phyloP scores from a whole-genome alignment of 1,139 yeast genomes.

The Lodderomyces orthopsilosis region DNA sequence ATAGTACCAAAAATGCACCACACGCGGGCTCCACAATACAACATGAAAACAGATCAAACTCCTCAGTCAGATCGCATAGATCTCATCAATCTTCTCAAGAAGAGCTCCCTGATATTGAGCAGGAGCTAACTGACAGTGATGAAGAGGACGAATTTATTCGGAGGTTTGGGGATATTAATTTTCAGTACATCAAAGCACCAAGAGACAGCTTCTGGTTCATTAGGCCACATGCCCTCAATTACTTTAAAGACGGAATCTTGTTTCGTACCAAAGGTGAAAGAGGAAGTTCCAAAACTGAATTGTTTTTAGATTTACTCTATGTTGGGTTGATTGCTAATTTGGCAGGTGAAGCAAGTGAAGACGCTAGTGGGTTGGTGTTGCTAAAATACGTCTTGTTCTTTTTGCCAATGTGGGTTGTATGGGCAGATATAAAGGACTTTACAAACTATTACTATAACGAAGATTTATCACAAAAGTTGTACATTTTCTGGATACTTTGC shows the following conservation, averaged over 20 bases:
- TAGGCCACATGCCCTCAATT: conserved; percentile 60
- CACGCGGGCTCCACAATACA: neutral
- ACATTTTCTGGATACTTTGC: conserved; percentile 53
- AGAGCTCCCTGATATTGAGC: conserved; percentile 8
- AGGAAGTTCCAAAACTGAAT: conserved; percentile 49
- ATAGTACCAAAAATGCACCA: neutral
- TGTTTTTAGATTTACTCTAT: conserved; percentile 61
- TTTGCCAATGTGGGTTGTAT: conserved; percentile 59
- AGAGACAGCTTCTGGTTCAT: conserved; percentile 44
- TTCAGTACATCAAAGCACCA: conserved; percentile 49
- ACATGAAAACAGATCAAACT: neutral
- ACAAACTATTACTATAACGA: conserved; percentile 65
- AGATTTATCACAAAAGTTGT: conserved; percentile 54
- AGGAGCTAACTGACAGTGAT: conserved; percentile 30
- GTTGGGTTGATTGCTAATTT: conserved; percentile 64
- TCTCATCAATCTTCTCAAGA: neutral
- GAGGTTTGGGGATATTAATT: conserved; percentile 50
- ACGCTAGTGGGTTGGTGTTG: conserved; percentile 48
- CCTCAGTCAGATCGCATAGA: neutral
- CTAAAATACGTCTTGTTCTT: conserved; percentile 51
- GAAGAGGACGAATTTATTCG: conserved; percentile 47
- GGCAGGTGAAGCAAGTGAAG: conserved; percentile 53
- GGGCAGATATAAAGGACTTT: conserved; percentile 64
- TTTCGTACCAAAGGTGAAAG: conserved; percentile 59
- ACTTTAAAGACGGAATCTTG: conserved; percentile 55